Conservation (phyloP, 2,329 filamentous ascomycete species). For the Microcera coccophila region DNA sequence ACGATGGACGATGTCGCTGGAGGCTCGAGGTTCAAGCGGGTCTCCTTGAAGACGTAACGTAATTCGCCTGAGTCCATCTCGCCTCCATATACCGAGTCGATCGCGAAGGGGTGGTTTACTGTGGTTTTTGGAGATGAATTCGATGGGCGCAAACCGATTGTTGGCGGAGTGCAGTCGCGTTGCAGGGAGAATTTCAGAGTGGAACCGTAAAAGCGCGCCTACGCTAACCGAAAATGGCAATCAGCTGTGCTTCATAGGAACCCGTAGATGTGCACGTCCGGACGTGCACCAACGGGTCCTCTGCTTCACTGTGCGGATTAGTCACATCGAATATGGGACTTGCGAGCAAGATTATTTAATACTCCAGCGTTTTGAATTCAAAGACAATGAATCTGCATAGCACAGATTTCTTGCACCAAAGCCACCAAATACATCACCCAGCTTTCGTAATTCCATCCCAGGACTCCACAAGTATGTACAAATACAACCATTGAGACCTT, state of each 20-base stretch:
- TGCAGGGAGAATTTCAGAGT: constrained; percentile 32
- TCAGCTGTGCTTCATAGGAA: constrained; percentile 28
- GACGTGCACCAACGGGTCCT: too few species aligned
- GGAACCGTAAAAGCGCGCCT: constrained; percentile 21
- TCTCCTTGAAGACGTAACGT: constrained; percentile 78
- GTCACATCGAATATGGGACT: too few species aligned
- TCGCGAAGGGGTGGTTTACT: constrained; percentile 1
- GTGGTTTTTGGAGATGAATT: constrained; percentile 13
- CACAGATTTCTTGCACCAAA: too few species aligned
- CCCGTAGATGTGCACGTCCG: too few species aligned
- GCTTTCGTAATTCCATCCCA: background rate
- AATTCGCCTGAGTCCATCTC: constrained; percentile 62
- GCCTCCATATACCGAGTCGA: constrained; percentile 52
- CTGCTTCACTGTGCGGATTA: too few species aligned
- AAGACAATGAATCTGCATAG: too few species aligned
- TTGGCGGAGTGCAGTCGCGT: constrained; percentile 27
- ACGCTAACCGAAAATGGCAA: constrained; percentile 37
- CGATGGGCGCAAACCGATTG: constrained; percentile 27
- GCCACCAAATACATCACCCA: background rate
- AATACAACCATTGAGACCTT: background rate
- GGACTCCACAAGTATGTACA: background rate
- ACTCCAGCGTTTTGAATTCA: too few species aligned
- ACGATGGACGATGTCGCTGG: constrained; percentile 65
- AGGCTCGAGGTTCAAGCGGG: constrained; percentile 76
- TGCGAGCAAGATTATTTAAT: too few species aligned